phyloP scores from a whole-genome alignment of 2,329 filamentous ascomycete genomes.

The Colletotrichum navitas region DNA sequence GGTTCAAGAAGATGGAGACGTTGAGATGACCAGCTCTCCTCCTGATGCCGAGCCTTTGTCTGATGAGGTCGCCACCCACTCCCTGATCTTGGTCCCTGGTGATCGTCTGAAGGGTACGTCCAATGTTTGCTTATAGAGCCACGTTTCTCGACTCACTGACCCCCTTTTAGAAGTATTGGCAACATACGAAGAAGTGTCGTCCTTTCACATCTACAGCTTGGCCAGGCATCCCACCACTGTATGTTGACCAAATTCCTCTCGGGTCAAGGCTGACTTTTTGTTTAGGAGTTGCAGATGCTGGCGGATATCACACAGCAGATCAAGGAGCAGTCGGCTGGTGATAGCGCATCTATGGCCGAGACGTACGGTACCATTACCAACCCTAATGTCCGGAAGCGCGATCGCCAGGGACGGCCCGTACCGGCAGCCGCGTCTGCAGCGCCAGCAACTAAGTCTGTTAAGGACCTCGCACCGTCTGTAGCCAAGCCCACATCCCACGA shows the following conservation, averaged over 20 bases:
- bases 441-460: constrained; percentile 48
- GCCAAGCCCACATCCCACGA: constrained; percentile 43
- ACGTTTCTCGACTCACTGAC: constrained; percentile 24
- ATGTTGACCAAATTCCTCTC: constrained; percentile 30
- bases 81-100: constrained; percentile 77
- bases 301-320: constrained; percentile 77
- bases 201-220: constrained; percentile 90
- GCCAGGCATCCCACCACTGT: constrained; percentile 77
- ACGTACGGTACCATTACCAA: constrained; percentile 83
- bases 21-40: constrained; percentile 77
- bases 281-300: constrained; percentile 74
- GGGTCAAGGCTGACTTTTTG: background rate
- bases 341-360: constrained; percentile 69
- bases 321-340: constrained; percentile 68
- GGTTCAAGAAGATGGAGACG: constrained; percentile 67
- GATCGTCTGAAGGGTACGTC: constrained; percentile 75
- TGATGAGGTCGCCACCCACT: constrained; percentile 66
- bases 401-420: constrained; percentile 53
- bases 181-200: constrained; percentile 78
- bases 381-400: constrained; percentile 69
- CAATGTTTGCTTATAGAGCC: background rate
- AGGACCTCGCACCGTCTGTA: constrained; percentile 48
- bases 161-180: constrained; percentile 69
- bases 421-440: constrained; percentile 44
- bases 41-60: constrained; percentile 64